A percentile compares a stretch with the other conserved stretches of the same genome.
Conservation (phyloP, 306 rosid genomes). For the Prunus mira region DNA sequence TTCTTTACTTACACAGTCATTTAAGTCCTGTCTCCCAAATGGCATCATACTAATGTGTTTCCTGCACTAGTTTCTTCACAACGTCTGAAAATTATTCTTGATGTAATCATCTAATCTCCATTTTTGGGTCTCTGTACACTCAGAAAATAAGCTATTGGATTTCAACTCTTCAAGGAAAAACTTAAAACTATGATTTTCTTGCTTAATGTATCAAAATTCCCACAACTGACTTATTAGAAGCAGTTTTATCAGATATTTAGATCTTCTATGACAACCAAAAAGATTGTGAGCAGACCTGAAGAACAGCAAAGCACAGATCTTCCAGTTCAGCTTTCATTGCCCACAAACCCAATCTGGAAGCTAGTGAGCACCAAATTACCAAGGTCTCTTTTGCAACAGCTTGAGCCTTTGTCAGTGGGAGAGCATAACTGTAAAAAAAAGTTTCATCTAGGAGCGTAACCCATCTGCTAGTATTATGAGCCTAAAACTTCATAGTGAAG, state of each 20-base stretch:
- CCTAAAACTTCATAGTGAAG: constrained; percentile 7
- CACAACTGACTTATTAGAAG: neutral
- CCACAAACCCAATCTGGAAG: constrained; percentile 96
- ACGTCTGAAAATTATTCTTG: neutral
- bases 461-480: constrained; percentile 10
- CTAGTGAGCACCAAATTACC: constrained; percentile 94
- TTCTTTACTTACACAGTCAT: neutral
- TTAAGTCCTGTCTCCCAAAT: neutral
- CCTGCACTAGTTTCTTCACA: neutral
- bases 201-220: neutral
- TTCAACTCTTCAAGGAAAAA: neutral
- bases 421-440: constrained; percentile 61
- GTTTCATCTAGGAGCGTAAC: constrained; percentile 22
- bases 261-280: constrained; percentile 10
- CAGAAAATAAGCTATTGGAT: neutral
- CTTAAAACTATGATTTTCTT: neutral
- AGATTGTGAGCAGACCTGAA: constrained; percentile 58
- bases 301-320: constrained; percentile 94
- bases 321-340: constrained; percentile 92
- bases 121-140: neutral
- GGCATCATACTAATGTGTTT: neutral
- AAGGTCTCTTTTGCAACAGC: constrained; percentile 96
- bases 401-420: constrained; percentile 81
- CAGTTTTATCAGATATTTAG: neutral
- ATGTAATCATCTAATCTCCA: neutral